Evolutionary conservation across 768 basidiomycete genomes (phyloP).

Genomic region (Psilocybe azurescens): DNA sequence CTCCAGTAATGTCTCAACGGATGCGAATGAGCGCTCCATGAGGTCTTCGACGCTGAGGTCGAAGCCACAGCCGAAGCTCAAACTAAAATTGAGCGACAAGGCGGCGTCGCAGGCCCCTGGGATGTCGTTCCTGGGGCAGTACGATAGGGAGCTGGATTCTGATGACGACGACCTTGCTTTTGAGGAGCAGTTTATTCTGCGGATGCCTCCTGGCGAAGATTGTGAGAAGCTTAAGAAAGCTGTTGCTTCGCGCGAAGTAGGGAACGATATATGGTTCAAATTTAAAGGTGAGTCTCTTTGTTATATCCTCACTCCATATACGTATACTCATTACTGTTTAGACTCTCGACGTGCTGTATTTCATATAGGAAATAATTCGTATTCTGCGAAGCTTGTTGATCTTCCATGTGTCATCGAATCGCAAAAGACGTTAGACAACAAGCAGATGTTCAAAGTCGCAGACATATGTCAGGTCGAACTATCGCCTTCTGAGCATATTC

Average conservation of each 20-base stretch:
- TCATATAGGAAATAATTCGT: conserved; percentile 80
- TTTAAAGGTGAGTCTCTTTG: conserved; percentile 75
- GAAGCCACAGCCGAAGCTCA: conserved; percentile 76
- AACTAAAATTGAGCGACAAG: conserved; percentile 87
- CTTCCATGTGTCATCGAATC: conserved; percentile 93
- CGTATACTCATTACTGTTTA: conserved; percentile 33
- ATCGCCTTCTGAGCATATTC: conserved; percentile 11
- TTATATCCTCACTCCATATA: background rate
- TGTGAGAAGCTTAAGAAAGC: conserved; percentile 81
- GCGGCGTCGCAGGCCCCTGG: conserved; percentile 82
- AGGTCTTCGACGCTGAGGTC: conserved; percentile 56
- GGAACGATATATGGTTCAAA: conserved; percentile 94
- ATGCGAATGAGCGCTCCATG: conserved; percentile 55
- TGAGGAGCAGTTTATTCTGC: conserved; percentile 95
- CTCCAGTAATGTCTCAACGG: conserved; percentile 31
- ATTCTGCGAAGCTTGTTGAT: conserved; percentile 94
- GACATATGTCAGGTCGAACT: conserved; percentile 91
- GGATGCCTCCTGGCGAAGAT: conserved; percentile 87
- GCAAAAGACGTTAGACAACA: conserved; percentile 95
- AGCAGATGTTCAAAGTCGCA: conserved; percentile 98
- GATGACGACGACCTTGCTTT: conserved; percentile 95
- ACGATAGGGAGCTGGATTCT: conserved; percentile 94
- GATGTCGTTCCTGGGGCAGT: conserved; percentile 88
- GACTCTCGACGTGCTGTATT: conserved; percentile 93
- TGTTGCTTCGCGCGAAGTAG: conserved; percentile 77